Conservation (phyloP, 371 early-diverging fungal species). For the Mucor saturninus region DNA sequence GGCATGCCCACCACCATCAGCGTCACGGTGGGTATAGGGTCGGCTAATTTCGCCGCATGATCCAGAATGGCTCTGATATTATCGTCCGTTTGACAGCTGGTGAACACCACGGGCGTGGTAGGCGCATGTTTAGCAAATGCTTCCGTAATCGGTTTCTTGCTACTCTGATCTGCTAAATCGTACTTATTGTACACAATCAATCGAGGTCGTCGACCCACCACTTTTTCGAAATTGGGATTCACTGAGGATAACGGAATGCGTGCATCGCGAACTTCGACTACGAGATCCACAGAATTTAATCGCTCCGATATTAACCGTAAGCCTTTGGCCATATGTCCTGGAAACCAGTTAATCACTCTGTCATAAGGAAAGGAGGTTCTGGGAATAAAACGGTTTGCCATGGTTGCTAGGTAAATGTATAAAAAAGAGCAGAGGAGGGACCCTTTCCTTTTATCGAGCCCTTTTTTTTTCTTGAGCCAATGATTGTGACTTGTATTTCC, state of each 20-base stretch:
- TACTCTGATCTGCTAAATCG: slow-evolving; percentile 79
- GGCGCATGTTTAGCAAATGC: slow-evolving; percentile 59
- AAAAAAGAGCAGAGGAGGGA: too few relatives aligned
- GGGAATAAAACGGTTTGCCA: slow-evolving; percentile 36
- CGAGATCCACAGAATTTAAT: slow-evolving; percentile 78
- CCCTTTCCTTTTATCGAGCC: too few relatives aligned
- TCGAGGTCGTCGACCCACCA: slow-evolving; percentile 67
- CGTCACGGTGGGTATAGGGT: slow-evolving; percentile 53
- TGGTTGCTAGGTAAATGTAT: neutral
- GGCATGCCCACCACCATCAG: slow-evolving; percentile 95
- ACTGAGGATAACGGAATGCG: slow-evolving; percentile 90
- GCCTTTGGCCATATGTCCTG: slow-evolving; percentile 93
- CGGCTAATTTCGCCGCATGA: slow-evolving; percentile 58
- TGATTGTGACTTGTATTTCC: too few relatives aligned
- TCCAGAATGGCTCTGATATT: slow-evolving; percentile 71
- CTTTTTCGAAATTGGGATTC: slow-evolving; percentile 83
- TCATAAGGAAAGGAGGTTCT: slow-evolving; percentile 60
- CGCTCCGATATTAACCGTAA: slow-evolving; percentile 75
- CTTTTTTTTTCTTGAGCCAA: too few relatives aligned
- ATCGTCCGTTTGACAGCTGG: slow-evolving; percentile 66
- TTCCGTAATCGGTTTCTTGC: slow-evolving; percentile 45
- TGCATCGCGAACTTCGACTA: slow-evolving; percentile 94
- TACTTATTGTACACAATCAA: slow-evolving; percentile 92
- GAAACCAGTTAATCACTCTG: slow-evolving; percentile 92
- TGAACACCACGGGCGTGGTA: slow-evolving; percentile 70